Conservation (phyloP, 23 red algal species). For the Cyanidiococcus yangmingshanensis region DNA sequence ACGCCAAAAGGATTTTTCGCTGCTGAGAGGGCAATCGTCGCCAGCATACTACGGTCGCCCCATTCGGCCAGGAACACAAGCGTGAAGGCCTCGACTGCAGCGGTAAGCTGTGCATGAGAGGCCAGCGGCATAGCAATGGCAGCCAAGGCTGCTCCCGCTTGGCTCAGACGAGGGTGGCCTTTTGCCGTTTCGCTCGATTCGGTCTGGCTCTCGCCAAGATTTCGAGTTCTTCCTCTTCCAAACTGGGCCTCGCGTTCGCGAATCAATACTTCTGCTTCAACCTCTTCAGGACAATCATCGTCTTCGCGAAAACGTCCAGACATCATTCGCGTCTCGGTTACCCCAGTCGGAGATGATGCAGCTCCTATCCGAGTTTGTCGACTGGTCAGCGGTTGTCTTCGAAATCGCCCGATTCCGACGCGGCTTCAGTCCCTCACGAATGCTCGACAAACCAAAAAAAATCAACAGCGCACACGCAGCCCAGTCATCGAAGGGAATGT, state of each 20-base stretch:
- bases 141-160: background rate
- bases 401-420: background rate
- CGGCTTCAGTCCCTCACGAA: conserved; percentile 44
- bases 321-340: too few species aligned
- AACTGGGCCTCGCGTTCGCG: conserved; percentile 8
- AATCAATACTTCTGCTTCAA: background rate
- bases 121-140: conserved; percentile 1
- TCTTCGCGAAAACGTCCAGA: too few species aligned
- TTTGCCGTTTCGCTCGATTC: background rate
- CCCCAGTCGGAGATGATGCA: too few species aligned
- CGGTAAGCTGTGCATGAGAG: conserved; percentile 14
- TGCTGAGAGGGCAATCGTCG: conserved; percentile 92
- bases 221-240: background rate
- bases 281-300: background rate
- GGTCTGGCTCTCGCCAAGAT: background rate
- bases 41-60: conserved; percentile 88
- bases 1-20: conserved; percentile 75
- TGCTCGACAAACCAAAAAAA: conserved; percentile 82
- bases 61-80: conserved; percentile 93
- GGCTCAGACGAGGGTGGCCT: background rate
- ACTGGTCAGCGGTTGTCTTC: too few species aligned
- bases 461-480: conserved; percentile 81
- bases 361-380: too few species aligned
- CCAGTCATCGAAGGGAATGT: conserved; percentile 94
- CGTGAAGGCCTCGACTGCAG: conserved; percentile 59